Conservation (phyloP, 1,284 basidiomycete species). For the Uromyces viciae-fabae region DNA sequence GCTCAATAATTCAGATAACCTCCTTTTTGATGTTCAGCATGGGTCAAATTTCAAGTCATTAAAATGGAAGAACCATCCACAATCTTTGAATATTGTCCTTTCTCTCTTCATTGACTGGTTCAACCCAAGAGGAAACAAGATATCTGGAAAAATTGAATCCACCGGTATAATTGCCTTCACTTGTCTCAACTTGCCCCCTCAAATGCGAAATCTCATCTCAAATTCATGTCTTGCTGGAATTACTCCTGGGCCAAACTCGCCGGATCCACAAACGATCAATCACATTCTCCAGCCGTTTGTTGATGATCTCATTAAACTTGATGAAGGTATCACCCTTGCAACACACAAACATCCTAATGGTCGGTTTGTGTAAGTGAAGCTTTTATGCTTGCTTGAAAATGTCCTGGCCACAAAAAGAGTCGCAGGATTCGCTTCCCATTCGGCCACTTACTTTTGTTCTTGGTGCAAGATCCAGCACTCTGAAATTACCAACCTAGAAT, state of each 20-base stretch:
- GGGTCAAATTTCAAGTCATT: neutral
- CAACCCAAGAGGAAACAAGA: slow-evolving; percentile 16
- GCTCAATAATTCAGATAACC: neutral
- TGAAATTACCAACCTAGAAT: neutral
- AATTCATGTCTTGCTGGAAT: slow-evolving; percentile 24
- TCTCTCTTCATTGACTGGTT: slow-evolving; percentile 8
- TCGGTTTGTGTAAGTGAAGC: neutral
- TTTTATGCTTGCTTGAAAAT: neutral
- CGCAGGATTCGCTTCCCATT: neutral
- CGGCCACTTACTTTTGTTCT: neutral
- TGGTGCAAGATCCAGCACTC: neutral
- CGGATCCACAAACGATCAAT: slow-evolving; percentile 4
- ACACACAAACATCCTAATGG: neutral
- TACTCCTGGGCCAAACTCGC: neutral
- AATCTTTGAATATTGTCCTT: neutral
- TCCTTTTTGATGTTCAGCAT: neutral
- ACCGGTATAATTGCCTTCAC: neutral
- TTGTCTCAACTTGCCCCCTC: slow-evolving; percentile 14
- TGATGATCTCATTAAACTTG: neutral
- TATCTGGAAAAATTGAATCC: neutral
- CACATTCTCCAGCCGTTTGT: neutral
- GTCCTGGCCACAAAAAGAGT: neutral
- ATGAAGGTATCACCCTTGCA: neutral
- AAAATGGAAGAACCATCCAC: neutral
- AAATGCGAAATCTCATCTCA: neutral